phyloP scores from a whole-genome alignment of 1,284 basidiomycete genomes.

The Meira nashicola region DNA sequence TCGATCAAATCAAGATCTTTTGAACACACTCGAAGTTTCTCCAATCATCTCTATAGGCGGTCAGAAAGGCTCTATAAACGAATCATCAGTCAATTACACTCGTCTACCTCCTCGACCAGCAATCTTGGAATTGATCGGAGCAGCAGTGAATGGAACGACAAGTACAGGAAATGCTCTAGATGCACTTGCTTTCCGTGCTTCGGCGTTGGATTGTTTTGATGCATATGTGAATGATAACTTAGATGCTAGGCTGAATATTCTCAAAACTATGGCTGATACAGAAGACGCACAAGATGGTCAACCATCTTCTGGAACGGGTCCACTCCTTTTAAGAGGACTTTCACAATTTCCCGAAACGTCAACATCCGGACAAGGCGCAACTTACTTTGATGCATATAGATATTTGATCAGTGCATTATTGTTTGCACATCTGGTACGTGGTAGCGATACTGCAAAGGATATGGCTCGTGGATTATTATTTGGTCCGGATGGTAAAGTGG shows the following conservation, averaged over 20 bases:
- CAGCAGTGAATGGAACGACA: constrained; percentile 28
- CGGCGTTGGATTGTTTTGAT: constrained; percentile 44
- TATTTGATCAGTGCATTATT: constrained; percentile 37
- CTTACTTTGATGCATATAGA: constrained; percentile 58
- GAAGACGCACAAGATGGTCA: constrained; percentile 23
- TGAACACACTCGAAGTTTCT: constrained; percentile 43
- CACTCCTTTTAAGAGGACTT: constrained; percentile 57
- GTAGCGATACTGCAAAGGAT: constrained; percentile 59
- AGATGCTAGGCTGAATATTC: constrained; percentile 55
- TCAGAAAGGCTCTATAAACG: not conserved
- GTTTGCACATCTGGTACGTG: constrained; percentile 58
- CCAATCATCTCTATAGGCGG: constrained; percentile 21
- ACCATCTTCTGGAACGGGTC: constrained; percentile 54
- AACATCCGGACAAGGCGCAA: constrained; percentile 18
- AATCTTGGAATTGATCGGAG: constrained; percentile 25
- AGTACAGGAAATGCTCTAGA: not conserved
- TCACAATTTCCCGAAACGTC: constrained; percentile 53
- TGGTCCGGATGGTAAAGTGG: constrained; percentile 38
- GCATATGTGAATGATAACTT: constrained; percentile 52
- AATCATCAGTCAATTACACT: constrained; percentile 13
- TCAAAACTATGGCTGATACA: constrained; percentile 57
- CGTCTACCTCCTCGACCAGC: constrained; percentile 29
- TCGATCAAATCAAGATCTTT: constrained; percentile 57
- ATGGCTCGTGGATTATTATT: constrained; percentile 57
- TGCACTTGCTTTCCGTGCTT: constrained; percentile 26